These are phyloP conservation scores for Pontederia crassipes DNA, from an alignment of 176 grass and related monocot genomes.

Conservation along the genomic window DNA sequence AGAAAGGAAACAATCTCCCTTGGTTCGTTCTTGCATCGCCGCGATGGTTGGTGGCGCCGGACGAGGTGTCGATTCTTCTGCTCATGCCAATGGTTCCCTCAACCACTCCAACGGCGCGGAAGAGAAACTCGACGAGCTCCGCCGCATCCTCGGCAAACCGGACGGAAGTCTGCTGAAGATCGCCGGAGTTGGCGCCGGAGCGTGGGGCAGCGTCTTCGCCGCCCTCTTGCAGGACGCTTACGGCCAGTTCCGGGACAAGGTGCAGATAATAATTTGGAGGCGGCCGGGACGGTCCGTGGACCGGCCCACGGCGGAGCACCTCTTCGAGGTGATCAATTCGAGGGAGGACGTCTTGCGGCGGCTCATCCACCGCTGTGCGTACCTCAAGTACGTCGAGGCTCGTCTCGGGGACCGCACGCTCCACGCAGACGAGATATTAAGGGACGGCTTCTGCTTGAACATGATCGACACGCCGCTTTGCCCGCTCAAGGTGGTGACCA, in stretches of 20 bases:
- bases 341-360: conserved; percentile 85
- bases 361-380: conserved; percentile 62
- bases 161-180: conserved; percentile 74
- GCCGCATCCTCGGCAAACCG: conserved; percentile 59
- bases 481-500: conserved; percentile 95
- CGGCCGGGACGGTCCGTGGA: conserved; percentile 67
- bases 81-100: conserved; percentile 37
- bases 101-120: conserved; percentile 48
- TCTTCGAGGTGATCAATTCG: conserved; percentile 94
- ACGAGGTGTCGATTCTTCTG: conserved; percentile 10
- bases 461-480: conserved; percentile 95
- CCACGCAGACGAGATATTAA: conserved; percentile 89
- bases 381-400: conserved; percentile 93
- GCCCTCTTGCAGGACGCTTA: conserved; percentile 93
- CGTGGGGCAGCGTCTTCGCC: conserved; percentile 92
- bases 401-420: conserved; percentile 77
- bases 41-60: conserved; percentile 32
- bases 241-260: conserved; percentile 83
- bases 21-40: not conserved
- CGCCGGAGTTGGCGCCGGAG: conserved; percentile 76
- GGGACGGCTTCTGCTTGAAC: conserved; percentile 92
- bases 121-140: conserved; percentile 84
- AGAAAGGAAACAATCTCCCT: not conserved
- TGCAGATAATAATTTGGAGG: conserved; percentile 87
- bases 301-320: conserved; percentile 63